Percentiles rank a stretch among this genome's conserved stretches.
Conservation (phyloP, 176 grass and related monocot species). For the Ampelocalamus luodianensis region DNA sequence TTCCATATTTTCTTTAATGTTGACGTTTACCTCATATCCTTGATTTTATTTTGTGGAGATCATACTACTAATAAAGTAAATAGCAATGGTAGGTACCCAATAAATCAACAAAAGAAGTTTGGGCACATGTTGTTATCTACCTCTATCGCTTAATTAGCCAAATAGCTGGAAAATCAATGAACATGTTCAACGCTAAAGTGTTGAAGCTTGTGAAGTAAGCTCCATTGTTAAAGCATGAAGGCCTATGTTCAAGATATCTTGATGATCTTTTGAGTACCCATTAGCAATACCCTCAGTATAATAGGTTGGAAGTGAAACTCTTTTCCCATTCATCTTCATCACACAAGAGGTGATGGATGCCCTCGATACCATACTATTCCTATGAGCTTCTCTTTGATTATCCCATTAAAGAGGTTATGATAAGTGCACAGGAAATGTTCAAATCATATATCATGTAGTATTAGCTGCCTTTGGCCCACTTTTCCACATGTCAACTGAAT, state of each 20-base stretch:
- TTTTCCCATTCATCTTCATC: too few relatives aligned
- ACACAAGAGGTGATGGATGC: too few relatives aligned
- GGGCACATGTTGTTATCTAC: neutral
- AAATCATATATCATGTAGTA: too few relatives aligned
- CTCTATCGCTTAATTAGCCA: neutral
- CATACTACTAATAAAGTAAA: neutral
- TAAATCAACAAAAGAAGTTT: slow-evolving; percentile 9
- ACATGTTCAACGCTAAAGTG: neutral
- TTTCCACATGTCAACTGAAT: too few relatives aligned
- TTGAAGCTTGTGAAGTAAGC: slow-evolving; percentile 23
- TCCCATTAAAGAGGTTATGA: too few relatives aligned
- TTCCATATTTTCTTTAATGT: slow-evolving; percentile 20
- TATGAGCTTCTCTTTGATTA: too few relatives aligned
- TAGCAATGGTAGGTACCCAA: neutral
- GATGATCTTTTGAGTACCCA: neutral
- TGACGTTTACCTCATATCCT: neutral
- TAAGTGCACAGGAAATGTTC: too few relatives aligned
- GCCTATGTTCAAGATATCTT: neutral
- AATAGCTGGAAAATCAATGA: neutral
- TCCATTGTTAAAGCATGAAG: neutral
- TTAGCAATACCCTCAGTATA: too few relatives aligned
- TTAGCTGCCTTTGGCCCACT: too few relatives aligned
- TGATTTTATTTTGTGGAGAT: neutral
- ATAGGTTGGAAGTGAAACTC: too few relatives aligned
- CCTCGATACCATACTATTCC: too few relatives aligned